Conservation (phyloP, 768 basidiomycete species). For the Tricholoma terreum region DNA sequence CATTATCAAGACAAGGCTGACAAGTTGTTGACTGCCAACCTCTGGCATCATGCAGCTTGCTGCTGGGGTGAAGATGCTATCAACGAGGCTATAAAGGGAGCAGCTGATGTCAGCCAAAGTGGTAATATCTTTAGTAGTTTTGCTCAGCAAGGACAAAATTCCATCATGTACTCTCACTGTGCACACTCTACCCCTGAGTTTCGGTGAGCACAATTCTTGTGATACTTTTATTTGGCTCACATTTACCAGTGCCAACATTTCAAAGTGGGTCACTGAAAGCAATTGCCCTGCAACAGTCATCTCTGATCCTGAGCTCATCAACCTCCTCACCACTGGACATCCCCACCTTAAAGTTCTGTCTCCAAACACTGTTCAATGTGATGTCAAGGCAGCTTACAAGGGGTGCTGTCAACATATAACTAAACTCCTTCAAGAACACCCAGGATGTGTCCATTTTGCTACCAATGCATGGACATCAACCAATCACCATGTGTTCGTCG, state of each 20-base stretch:
- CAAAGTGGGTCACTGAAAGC: conserved; percentile 24
- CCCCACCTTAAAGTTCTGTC: conserved; percentile 10
- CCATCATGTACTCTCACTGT: no score
- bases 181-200: conserved; percentile 2
- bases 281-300: conserved; percentile 23
- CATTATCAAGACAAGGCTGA: not conserved
- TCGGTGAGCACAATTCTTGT: conserved; percentile 14
- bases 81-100: not conserved
- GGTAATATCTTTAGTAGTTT: not conserved
- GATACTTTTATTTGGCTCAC: not conserved
- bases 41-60: not conserved
- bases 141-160: no score
- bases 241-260: conserved; percentile 9
- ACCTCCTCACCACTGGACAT: conserved; percentile 22
- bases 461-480: conserved; percentile 12
- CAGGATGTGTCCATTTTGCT: not conserved
- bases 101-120: not conserved
- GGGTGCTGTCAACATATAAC: not conserved
- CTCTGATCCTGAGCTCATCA: conserved; percentile 20
- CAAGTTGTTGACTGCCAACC: not conserved
- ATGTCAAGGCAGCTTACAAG: not conserved
- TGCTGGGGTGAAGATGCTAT: not conserved
- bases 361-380: conserved; percentile 7
- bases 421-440: not conserved
- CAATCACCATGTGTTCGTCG: conserved; percentile 29